phyloP scores from a whole-genome alignment of 257 asterid genomes.

The Apocynum venetum region DNA sequence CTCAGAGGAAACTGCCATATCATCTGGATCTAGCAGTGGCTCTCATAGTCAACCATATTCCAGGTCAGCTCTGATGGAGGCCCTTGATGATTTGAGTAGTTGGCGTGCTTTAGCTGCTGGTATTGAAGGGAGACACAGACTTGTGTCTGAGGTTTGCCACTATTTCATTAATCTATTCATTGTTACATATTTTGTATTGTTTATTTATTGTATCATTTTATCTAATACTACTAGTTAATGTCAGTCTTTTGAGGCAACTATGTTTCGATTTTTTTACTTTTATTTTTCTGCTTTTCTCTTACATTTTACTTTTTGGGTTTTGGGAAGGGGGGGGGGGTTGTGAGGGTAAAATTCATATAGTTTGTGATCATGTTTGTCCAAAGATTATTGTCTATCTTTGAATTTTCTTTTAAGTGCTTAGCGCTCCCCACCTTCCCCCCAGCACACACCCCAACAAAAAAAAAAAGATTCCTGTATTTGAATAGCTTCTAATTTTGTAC shows the following conservation, averaged over 20 bases:
- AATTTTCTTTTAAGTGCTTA: background rate
- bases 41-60: conserved; percentile 25
- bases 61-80: conserved; percentile 40
- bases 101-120: conserved; percentile 63
- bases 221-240: background rate
- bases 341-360: background rate
- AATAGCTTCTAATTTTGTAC: background rate
- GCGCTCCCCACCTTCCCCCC: no score
- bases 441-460: no score
- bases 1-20: conserved; percentile 40
- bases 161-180: background rate
- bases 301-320: background rate
- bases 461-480: background rate
- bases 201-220: background rate
- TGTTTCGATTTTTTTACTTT: background rate
- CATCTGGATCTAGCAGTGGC: conserved; percentile 20
- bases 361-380: background rate
- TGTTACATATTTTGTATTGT: background rate
- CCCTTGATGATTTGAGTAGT: conserved; percentile 42
- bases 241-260: background rate
- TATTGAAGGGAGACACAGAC: conserved; percentile 66
- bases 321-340: background rate
- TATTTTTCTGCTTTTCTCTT: background rate
- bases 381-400: no score
- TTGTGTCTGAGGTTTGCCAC: conserved; percentile 39